Percentiles rank a stretch among this genome's conserved stretches.
Evolutionary conservation across 306 rosid species (phyloP).

Genomic region (Cicer arietinum): DNA sequence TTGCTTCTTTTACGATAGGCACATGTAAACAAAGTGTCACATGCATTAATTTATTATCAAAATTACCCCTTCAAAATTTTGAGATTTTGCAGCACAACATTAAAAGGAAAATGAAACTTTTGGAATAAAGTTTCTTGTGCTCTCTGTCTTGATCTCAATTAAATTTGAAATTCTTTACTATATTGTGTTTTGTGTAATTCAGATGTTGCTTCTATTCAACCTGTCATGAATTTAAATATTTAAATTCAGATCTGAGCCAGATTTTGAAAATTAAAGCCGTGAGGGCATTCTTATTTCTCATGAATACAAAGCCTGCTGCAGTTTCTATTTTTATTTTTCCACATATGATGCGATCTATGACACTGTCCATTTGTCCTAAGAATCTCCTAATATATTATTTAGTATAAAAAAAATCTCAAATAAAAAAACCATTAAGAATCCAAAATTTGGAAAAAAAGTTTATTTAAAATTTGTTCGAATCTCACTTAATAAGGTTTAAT

Average conservation of each 20-base stretch:
- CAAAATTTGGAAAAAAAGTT: neutral
- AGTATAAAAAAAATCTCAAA: conserved; percentile 17
- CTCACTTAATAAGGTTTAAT: conserved; percentile 26
- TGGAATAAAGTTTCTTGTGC: conserved; percentile 35
- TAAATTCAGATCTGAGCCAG: conserved; percentile 52
- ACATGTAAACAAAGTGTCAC: conserved; percentile 4
- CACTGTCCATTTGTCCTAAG: conserved; percentile 51
- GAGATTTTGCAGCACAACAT: conserved; percentile 42
- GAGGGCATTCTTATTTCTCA: conserved; percentile 38
- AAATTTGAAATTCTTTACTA: conserved; percentile 32
- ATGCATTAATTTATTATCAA: conserved; percentile 34
- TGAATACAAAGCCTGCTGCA: conserved; percentile 44
- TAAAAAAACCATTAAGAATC: conserved; percentile 7
- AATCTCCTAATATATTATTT: conserved; percentile 41
- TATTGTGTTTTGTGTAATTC: conserved; percentile 41
- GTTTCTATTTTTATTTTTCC: too few relatives aligned
- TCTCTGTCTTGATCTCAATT: conserved; percentile 28
- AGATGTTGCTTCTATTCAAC: conserved; percentile 37
- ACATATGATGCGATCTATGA: conserved; percentile 54
- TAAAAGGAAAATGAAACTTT: conserved; percentile 36
- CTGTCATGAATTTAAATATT: conserved; percentile 29
- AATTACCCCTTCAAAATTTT: conserved; percentile 34
- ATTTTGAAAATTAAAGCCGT: conserved; percentile 26
- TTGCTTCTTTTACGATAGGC: conserved; percentile 25
- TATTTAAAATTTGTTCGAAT: conserved; percentile 10